Base-by-base conservation (phyloP, 2,329 filamentous ascomycete genomes). In the Mycogone perniciosa region DNA sequence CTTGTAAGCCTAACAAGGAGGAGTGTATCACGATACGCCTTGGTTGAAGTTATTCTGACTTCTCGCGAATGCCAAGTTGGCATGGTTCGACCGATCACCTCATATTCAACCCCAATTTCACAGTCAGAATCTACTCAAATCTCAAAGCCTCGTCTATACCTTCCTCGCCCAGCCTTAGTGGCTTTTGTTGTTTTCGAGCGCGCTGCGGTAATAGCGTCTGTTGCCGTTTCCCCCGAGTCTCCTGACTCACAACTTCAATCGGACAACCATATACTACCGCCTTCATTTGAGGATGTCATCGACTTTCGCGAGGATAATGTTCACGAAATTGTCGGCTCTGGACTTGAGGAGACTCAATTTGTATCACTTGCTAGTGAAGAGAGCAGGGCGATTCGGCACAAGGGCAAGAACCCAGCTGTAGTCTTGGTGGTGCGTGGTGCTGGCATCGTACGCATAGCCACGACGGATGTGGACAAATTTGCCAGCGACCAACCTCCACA, bases 221-320 rank as follows among this genome's bases (percentile, higher is more conserved):
- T 95, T 44, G 77, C 79, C 3, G 77, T 77, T 45, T 74, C 79
- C 1, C 80, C 83, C 10, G 82, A 88, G 40, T 85, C 84, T 2
- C 88, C 89, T 6, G 86, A 90, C 46, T 81, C 82, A 2, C 90
- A 96, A 63, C 75, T 95, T 4, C 79, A 87, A 55, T 72, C 80
- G 50, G 84, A 88, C 49, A 84, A 77, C 35, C 79, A 85, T 59
- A 72, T 80, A 9, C 64, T 84, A 26, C 79, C 82, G 1, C 71
- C 84, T 13, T 79, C 82, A 0, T 96, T 91, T 59, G 90, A 97
- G 65, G 93, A 99, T 65, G 83, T 88, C 2, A 76, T 99, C 34
- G 87, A 91, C 60, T 84, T 99, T 52, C 82, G 85, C 29, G 75
- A 79, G 54, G 81, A 84, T 49, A 73, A 80, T 30, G 74, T 80